Evolutionary conservation across 2,329 filamentous ascomycete species (phyloP), one percentile per base, ranked within the genome.

Genomic region (Zymoseptoria pseudotritici): DNA sequence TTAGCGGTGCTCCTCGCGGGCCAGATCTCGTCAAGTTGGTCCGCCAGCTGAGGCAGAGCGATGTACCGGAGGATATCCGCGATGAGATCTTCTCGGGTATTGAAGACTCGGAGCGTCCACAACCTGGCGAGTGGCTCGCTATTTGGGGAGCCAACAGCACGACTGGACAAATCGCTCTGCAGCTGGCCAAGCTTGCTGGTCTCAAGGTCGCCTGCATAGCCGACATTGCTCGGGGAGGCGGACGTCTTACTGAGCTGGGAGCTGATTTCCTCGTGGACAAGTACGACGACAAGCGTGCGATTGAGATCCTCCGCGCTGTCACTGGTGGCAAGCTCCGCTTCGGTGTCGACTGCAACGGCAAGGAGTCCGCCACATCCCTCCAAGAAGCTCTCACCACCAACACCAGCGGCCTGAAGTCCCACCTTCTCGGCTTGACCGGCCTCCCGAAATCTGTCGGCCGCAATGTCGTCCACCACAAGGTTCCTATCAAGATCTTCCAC

Each of bases 131-230:
- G 61, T 91, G 86, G 83, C 74, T 91, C 49, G 84, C 83, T 1
- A 83, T 91, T 53, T 91, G 88, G 88, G 88, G 88, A 59, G 88
- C 84, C 78, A 90, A 86, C 1, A 88, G 86, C 0, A 89, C 86
- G 0, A 89, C 86, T 1, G 88, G 87, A 0, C 82, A 85, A 63
- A 77, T 89, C 6, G 78, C 83, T 0, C 79, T 87, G 3, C 88
- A 91, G 67, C 78, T 91, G 1, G 87, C 88, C 0, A 84, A 85
- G 50, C 76, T 89, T 0, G 83, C 81, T 0, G 87, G 87, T 0
- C 73, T 91, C 0, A 82, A 79, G 26, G 86, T 89, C 1, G 82
- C 88, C 24, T 81, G 83, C 2, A 79, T 91, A 0, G 84, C 87
- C 0, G 87, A 91, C 66, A 80, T 82, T 4, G 85, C 82, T 1